Base-by-base conservation (phyloP, 1,284 basidiomycete species). In the Wallemia hederae region DNA sequence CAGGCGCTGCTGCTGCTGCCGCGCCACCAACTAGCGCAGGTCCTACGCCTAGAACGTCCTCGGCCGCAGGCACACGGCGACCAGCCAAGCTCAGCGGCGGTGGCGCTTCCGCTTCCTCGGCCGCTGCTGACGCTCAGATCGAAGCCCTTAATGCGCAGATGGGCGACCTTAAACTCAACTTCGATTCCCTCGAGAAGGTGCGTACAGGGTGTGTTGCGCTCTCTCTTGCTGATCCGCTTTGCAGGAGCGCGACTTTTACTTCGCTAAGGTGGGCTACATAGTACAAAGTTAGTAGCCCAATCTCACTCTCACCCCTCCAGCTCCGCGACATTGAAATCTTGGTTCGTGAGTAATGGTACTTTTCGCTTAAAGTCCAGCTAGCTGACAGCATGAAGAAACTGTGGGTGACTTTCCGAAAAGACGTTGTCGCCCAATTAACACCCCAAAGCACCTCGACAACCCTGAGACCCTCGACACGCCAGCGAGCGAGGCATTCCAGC, bases 181-280 rank as follows among this genome's bases (percentile, higher is more conserved):
- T 58, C 25, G 31, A 61, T 27, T 61, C 62, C 17, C 59, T 67
- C 34, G 67, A 67, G 62, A 66, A 66, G 62, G 67, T 67, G 61
- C 28, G 67, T 15, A 14, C 24, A 15, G 15, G 27, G 7, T 58
- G 11, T 49, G 11, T 24, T n/a, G 24, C 55, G 9, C 26, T 57
- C 22, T 24, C 22, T 9, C 24, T 57, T 11, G 9, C 60, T 70
- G 24, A 69, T 69, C n/a, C n/a, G n/a, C n/a, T n/a, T n/a, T n/a
- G 75, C 92, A 89, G 73, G 90, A 97, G 74, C 76, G 91, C 55
- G 91, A 97, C 71, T 98, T 98, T 71, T 98, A 98, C 74, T 98
- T 97, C 73, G 82, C 84, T 67, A 98, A 97, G 80, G 86, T 85
- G 64, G 59, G 77, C 67, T 39, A 19, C 17, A 25, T 60, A 27